Conservation (phyloP, 306 rosid species). For the Quercus cerris region DNA sequence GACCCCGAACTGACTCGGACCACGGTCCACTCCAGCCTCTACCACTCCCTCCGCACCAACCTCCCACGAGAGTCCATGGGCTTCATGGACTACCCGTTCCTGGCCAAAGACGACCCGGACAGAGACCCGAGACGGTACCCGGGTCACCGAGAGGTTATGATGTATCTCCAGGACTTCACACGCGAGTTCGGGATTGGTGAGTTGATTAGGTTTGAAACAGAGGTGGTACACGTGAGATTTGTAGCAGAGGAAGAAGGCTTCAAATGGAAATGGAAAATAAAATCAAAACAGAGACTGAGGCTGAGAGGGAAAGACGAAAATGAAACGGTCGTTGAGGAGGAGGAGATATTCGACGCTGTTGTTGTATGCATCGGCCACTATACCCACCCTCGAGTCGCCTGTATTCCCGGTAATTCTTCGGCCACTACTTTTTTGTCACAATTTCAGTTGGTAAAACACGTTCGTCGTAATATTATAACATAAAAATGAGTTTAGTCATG, state of each 20-base stretch:
- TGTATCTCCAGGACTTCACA: slow-evolving; percentile 47
- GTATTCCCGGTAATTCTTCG: slow-evolving; percentile 33
- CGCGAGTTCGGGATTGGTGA: slow-evolving; percentile 30
- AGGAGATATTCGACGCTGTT: slow-evolving; percentile 52
- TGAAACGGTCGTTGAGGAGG: neutral
- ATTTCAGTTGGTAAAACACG: too few species aligned
- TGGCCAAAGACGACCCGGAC: slow-evolving; percentile 24
- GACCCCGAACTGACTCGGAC: slow-evolving; percentile 52
- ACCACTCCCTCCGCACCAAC: slow-evolving; percentile 72
- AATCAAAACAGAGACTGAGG: slow-evolving; percentile 17
- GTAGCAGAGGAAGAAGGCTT: slow-evolving; percentile 32
- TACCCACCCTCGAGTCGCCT: slow-evolving; percentile 47
- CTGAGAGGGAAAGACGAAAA: neutral
- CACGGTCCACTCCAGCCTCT: slow-evolving; percentile 60
- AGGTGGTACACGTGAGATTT: slow-evolving; percentile 39
- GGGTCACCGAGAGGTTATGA: slow-evolving; percentile 50
- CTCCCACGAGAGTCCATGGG: slow-evolving; percentile 77
- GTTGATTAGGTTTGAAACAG: slow-evolving; percentile 42
- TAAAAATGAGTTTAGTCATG: too few species aligned
- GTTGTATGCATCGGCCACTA: slow-evolving; percentile 57
- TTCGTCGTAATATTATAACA: too few species aligned
- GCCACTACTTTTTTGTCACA: too few species aligned
- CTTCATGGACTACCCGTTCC: slow-evolving; percentile 61
- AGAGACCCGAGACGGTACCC: slow-evolving; percentile 67
- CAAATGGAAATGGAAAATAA: slow-evolving; percentile 21